Base-by-base conservation (phyloP, 768 basidiomycete species). In the Chiua virens region DNA sequence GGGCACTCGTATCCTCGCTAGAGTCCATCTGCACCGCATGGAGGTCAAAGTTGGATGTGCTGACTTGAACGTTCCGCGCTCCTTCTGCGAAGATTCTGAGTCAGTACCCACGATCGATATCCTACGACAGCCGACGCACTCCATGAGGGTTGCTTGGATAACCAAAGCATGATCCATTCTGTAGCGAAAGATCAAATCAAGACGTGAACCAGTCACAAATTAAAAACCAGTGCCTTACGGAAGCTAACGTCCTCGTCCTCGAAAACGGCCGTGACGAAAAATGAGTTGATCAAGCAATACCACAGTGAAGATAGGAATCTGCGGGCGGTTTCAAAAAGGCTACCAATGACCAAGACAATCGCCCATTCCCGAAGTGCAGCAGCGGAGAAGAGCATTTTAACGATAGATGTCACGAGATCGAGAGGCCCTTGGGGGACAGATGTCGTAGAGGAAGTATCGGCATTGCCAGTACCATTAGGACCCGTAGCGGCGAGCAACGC, bases 81-180 rank as follows among this genome's bases (percentile, higher is more conserved):
- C 66, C 67, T 44, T 64, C 64, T 67, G 52, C 46, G 32, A 41
- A 8, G 30, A 35, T 30, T 6, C 38, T 1, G 17, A 8, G 8
- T 55, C n/a, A 50, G 35, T 21, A 35, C 37, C 30, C 42, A 27
- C 13, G 28, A 5, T 17, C 46, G 8, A 32, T 4, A 39, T 30
- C 21, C 22, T 18, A 5, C 14, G 18, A 18, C n/a, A 23, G 18
- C 9, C 14, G 42, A 68, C 80, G 59, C 53, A 78, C 76, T 68
- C 83, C 83, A 87, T n/a, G 77, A 71, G 18, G 81, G 76, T 37
- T 82, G 81, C 45, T 75, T 74, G 5, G 83, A 80, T 1, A 89
- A 66, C 86, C 87, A 89, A 36, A 76, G 67, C 76, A 87, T 78
- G 59, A 89, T 74, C 87, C 87, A 89, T 35, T 77, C 85, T 87